phyloP scores from a whole-genome alignment of 2,329 filamentous ascomycete genomes.

The Neurospora sp. region DNA sequence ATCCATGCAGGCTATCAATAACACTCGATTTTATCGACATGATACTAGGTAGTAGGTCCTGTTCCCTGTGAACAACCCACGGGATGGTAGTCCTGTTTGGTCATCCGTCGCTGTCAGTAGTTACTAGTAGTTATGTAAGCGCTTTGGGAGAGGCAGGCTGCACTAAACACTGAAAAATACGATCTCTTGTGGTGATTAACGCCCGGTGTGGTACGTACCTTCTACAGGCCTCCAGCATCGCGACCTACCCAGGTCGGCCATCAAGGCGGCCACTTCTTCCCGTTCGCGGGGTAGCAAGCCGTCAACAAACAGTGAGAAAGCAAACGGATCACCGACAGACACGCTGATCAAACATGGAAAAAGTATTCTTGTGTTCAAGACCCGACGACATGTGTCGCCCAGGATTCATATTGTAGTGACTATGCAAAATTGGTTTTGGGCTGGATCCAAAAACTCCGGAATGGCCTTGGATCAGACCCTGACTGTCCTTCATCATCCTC shows the following conservation, averaged over 20 bases:
- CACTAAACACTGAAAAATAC: background rate
- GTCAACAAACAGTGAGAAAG: background rate
- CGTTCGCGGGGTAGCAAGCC: background rate
- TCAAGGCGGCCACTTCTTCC: background rate
- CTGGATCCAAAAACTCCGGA: background rate
- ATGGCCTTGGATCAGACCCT: background rate
- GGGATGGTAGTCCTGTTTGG: background rate
- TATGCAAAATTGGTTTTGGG: background rate
- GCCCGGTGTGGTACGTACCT: background rate
- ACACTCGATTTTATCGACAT: background rate
- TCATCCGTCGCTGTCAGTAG: background rate
- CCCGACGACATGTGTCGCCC: background rate
- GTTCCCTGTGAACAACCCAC: background rate
- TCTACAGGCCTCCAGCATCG: background rate
- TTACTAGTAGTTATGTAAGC: background rate
- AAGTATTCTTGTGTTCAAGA: background rate
- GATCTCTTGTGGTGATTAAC: background rate
- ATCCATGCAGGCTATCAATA: background rate
- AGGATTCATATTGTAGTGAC: background rate
- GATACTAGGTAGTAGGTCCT: background rate
- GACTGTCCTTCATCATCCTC: background rate
- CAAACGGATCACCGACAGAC: background rate
- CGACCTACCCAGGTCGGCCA: background rate
- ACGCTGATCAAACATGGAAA: background rate
- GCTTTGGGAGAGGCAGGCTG: background rate